These are phyloP conservation scores for Penicillium freii DNA, from an alignment of 2,329 filamentous ascomycete species.

Conservation along the genomic window DNA sequence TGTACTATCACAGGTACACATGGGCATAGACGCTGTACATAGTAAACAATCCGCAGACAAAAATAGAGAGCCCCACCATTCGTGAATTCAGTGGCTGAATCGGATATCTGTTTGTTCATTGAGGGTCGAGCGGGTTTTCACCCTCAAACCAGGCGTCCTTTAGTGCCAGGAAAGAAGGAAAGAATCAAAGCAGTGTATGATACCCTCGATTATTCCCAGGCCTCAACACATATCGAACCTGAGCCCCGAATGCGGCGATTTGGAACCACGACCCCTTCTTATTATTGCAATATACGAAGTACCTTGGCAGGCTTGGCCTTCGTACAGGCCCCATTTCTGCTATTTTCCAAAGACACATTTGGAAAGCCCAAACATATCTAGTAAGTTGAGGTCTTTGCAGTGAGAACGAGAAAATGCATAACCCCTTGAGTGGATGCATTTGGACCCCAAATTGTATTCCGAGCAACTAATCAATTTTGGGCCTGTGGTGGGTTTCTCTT, in stretches of 20 bases:
- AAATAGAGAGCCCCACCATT: not conserved
- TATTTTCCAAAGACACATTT: not conserved
- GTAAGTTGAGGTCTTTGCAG: not conserved
- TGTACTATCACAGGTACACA: not conserved
- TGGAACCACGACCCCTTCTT: not conserved
- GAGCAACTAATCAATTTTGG: not conserved
- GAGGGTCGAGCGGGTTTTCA: not conserved
- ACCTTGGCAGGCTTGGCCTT: not conserved
- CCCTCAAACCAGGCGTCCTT: not conserved
- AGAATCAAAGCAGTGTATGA: not conserved
- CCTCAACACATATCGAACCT: not conserved
- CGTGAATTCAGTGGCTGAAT: not conserved
- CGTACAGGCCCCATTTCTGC: not conserved
- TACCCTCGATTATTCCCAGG: too few relatives aligned
- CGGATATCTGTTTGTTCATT: not conserved
- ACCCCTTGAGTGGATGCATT: not conserved
- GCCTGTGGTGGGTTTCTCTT: not conserved
- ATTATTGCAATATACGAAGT: not conserved
- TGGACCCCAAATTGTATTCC: constrained; percentile 3
- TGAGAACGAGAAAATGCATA: not conserved
- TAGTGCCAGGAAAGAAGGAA: not conserved
- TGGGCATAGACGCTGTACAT: not conserved
- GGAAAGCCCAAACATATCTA: not conserved
- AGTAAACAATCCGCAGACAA: not conserved
- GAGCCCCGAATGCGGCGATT: not conserved